A percentile compares a stretch with the other conserved stretches of the same genome.
Conservation (phyloP, 2,329 filamentous ascomycete genomes). For the Magnaporthales sp. region DNA sequence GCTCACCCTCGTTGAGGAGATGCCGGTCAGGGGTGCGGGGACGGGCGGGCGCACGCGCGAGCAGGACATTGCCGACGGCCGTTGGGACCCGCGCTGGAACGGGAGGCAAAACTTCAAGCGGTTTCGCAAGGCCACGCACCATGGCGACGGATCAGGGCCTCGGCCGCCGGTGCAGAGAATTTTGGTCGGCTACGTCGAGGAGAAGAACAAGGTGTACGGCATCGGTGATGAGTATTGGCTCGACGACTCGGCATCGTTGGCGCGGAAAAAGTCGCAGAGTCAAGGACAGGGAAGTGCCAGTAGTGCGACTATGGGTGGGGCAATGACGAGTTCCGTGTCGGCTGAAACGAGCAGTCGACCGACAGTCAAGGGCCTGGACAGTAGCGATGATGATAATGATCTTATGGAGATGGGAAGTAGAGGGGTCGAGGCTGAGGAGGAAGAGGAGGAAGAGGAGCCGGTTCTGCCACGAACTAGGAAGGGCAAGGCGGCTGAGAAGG, state of each 20-base stretch:
- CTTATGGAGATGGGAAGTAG: slow-evolving; percentile 16
- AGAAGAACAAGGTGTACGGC: slow-evolving; percentile 61
- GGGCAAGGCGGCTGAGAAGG: slow-evolving; percentile 22
- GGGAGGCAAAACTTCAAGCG: slow-evolving; percentile 94
- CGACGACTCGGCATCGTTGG: slow-evolving; percentile 29
- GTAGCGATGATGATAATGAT: slow-evolving; percentile 24
- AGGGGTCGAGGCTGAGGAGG: slow-evolving; percentile 12
- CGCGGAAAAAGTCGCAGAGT: slow-evolving; percentile 13
- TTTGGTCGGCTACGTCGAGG: slow-evolving; percentile 65
- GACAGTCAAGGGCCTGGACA: slow-evolving; percentile 21
- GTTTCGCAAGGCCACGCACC: slow-evolving; percentile 52
- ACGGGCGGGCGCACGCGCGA: slow-evolving; percentile 31
- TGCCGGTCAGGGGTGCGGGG: slow-evolving; percentile 46
- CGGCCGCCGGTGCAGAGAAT: slow-evolving; percentile 25
- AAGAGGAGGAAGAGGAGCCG: slow-evolving; percentile 7
- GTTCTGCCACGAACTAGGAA: slow-evolving; percentile 20
- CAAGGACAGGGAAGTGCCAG: slow-evolving; percentile 8
- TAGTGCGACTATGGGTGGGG: background rate
- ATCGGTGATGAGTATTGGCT: slow-evolving; percentile 73
- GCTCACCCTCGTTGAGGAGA: slow-evolving; percentile 68
- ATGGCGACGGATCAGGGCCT: slow-evolving; percentile 31
- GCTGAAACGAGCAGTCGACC: slow-evolving; percentile 6
- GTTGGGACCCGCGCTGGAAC: slow-evolving; percentile 88
- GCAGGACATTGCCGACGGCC: slow-evolving; percentile 40
- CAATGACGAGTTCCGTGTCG: background rate